Evolutionary conservation across 306 rosid genomes (phyloP).

Genomic region (Glycine soja): DNA sequence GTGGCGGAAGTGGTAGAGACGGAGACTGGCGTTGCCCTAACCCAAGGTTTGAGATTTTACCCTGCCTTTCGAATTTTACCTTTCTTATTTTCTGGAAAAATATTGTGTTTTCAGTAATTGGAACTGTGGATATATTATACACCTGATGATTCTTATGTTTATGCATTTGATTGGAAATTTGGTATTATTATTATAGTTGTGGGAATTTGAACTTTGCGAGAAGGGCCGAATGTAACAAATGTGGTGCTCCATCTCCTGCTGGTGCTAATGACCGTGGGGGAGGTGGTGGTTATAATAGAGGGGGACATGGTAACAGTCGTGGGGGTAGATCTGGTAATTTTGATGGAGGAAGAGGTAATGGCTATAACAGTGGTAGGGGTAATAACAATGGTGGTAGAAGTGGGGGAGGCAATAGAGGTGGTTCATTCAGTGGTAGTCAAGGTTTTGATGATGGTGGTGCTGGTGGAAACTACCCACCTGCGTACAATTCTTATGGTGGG

Average conservation of each 20-base stretch:
- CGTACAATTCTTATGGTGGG: conserved; percentile 62
- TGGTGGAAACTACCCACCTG: conserved; percentile 69
- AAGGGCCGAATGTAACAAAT: conserved; percentile 95
- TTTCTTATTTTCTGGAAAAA: not conserved
- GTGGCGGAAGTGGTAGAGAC: conserved; percentile 91
- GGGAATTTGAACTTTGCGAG: conserved; percentile 96
- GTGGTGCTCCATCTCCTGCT: conserved; percentile 85
- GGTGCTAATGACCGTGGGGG: conserved; percentile 61
- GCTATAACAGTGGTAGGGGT: conserved; percentile 51
- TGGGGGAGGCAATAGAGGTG: no score
- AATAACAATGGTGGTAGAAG: not conserved
- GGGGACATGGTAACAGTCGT: conserved; percentile 52
- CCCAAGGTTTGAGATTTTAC: conserved; percentile 57
- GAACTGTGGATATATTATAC: not conserved
- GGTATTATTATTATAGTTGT: conserved; percentile 65
- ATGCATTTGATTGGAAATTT: conserved; percentile 30
- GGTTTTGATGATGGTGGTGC: conserved; percentile 74
- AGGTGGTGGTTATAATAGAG: conserved; percentile 51
- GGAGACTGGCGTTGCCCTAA: conserved; percentile 99
- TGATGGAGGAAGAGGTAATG: conserved; percentile 32
- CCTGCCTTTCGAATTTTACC: not conserved
- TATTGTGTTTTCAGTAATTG: conserved; percentile 1
- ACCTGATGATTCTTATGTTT: conserved; percentile 4
- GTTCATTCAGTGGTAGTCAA: conserved; percentile 53
- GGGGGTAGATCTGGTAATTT: conserved; percentile 40